Conservation (phyloP, 2,329 filamentous ascomycete genomes). For the Sodiomyces alkalinus region DNA sequence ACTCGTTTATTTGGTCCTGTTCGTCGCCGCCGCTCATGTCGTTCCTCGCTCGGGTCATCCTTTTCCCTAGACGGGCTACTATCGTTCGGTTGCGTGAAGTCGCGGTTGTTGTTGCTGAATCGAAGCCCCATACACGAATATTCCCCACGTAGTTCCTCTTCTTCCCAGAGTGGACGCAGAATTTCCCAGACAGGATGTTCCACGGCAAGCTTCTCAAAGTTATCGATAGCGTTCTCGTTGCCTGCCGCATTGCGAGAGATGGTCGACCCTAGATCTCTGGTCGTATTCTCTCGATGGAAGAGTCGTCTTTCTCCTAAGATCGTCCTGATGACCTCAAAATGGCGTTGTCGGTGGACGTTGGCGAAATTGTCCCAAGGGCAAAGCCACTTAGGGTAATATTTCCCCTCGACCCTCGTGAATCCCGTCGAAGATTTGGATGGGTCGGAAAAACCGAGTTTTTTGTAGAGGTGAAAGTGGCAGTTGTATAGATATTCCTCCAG, state of each 20-base stretch:
- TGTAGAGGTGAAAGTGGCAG: constrained; percentile 8
- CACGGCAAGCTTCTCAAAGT: constrained; percentile 2
- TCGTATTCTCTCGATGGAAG: constrained; percentile 5
- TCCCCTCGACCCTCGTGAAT: constrained; percentile 7
- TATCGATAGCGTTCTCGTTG: constrained; percentile 1
- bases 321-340: constrained; percentile 7
- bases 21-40: constrained; percentile 1
- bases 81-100: constrained; percentile 5
- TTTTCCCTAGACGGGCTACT: constrained; percentile 1
- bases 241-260: constrained; percentile 1
- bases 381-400: constrained; percentile 10
- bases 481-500: constrained; percentile 7
- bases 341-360: constrained; percentile 2
- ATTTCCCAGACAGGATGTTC: constrained; percentile 6
- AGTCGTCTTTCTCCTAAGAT: constrained; percentile 5
- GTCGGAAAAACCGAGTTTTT: constrained; percentile 3
- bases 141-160: constrained; percentile 4
- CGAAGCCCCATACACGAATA: constrained; percentile 1
- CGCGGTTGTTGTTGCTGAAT: constrained; percentile 5
- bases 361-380: constrained; percentile 7
- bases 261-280: not conserved
- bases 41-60: constrained; percentile 1
- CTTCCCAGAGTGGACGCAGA: constrained; percentile 3
- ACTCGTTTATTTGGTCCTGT: constrained; percentile 6
- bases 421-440: constrained; percentile 2